Evolutionary conservation across 345 rosid genomes (phyloP), one percentile per base, ranked within the genome.

Genomic region (Euclidium syriacum): DNA sequence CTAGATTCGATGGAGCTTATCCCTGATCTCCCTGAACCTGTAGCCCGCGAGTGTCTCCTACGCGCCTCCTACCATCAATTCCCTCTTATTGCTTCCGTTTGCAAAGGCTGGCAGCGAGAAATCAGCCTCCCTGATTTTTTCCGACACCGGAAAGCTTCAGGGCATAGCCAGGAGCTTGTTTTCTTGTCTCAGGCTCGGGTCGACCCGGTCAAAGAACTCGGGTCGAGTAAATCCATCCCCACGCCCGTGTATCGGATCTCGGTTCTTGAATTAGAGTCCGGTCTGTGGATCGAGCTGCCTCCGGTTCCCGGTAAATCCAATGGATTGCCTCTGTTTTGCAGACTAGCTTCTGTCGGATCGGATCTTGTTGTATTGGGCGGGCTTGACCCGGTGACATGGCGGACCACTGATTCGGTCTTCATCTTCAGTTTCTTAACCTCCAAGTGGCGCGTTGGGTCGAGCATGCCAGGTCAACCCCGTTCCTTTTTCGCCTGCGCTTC

Each of bases 341-440:
- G 75, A 68, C 11, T 92, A 12, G 85, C 71, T 0, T 65, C 83
- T 0, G 85, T 79, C 29, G 94, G 95, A 38, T 77, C 81, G 58
- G 79, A 79, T 39, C 77, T 92, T 42, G 79, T 89, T 7, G 79
- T 83, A 38, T 23, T 89, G 46, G 96, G 96, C 0, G 98, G 98
- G 68, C 55, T 86, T 65, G 86, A 88, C 68, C 87, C 83, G 27
- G 72, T 34, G 18, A 85, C 80, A 1, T 91, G 86, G 86, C 80
- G 78, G 58, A 72, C 75, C 11, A 68, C 79, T 6, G 58, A 46
- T 6, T 77, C 83, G 0, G 90, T 91, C 6, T 78, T 62, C 16
- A 55, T 86, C 2, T 86, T 76, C 52, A 70, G 68, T 35, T 83
- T 88, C 24, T 20, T 81, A 34, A 68, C 82, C 0, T 83, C 70